Evolutionary conservation across 176 grass and related monocot species (phyloP).

Genomic region (Carex cristatella): DNA sequence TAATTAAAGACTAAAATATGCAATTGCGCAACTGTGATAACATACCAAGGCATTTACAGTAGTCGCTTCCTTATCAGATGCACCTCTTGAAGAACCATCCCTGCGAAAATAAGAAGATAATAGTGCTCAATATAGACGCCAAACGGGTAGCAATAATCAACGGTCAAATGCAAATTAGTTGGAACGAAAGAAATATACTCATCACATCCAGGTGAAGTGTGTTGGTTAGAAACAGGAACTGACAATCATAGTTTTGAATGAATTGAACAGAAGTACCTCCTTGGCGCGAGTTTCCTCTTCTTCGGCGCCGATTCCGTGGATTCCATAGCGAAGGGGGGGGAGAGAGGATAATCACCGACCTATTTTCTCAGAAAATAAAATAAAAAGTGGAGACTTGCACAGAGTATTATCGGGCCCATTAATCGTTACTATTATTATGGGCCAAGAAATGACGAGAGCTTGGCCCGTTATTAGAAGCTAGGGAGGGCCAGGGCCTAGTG

Average conservation of each 20-base stretch:
- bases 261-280: not conserved
- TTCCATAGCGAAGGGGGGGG: not conserved
- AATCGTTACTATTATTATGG: not conserved
- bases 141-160: not conserved
- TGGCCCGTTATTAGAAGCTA: not conserved
- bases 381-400: not conserved
- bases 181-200: no score
- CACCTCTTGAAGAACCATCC: slow-evolving; percentile 37
- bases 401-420: not conserved
- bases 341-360: not conserved
- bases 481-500: no score
- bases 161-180: not conserved
- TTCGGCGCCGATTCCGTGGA: slow-evolving; percentile 27
- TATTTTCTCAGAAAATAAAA: not conserved
- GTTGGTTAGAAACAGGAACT: not conserved
- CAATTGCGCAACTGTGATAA: slow-evolving; percentile 1
- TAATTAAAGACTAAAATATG: not conserved
- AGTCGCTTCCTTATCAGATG: slow-evolving; percentile 37
- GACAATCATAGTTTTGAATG: not conserved
- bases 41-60: slow-evolving; percentile 27
- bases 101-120: slow-evolving; percentile 28
- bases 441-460: not conserved
- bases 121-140: not conserved
- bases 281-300: slow-evolving; percentile 32
- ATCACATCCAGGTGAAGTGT: no score